phyloP scores from a whole-genome alignment of 768 basidiomycete genomes.

The Harrya chromipes region DNA sequence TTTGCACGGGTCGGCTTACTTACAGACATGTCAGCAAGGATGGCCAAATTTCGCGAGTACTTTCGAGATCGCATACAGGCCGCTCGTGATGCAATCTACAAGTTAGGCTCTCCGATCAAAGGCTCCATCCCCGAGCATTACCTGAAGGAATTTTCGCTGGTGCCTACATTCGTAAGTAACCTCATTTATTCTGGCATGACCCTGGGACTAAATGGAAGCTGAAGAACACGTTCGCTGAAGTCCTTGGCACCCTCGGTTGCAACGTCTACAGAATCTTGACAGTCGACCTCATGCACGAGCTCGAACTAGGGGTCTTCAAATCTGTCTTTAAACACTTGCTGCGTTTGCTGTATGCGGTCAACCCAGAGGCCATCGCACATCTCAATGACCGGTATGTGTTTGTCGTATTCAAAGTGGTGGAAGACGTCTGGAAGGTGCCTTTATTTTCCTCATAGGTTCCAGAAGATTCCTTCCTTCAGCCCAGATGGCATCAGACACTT shows the following conservation, averaged over 20 bases:
- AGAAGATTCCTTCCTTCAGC: constrained; percentile 16
- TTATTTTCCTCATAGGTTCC: constrained; percentile 4
- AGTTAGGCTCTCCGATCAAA: constrained; percentile 6
- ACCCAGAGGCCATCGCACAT: constrained; percentile 8
- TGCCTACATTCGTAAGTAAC: constrained; percentile 12
- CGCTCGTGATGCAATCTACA: constrained; percentile 3
- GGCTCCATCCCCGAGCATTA: not conserved
- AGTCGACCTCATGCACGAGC: constrained; percentile 40
- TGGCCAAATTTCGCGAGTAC: not conserved
- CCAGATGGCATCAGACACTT: constrained; percentile 35
- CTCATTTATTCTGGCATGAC: constrained; percentile 21
- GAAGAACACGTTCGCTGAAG: constrained; percentile 7
- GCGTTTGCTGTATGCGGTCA: constrained; percentile 24
- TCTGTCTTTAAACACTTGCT: constrained; percentile 34
- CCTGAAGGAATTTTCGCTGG: constrained; percentile 4
- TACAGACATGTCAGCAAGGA: constrained; percentile 5
- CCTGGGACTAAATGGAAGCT: not conserved
- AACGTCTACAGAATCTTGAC: not conserved
- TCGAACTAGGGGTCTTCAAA: constrained; percentile 41
- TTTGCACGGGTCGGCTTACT: constrained; percentile 14
- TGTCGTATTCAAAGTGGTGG: not conserved
- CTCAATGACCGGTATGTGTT: constrained; percentile 24
- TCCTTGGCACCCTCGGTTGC: not conserved
- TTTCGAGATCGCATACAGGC: not conserved
- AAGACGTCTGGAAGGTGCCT: no score